Evolutionary conservation across 2,329 filamentous ascomycete genomes (phyloP).

Genomic region (Colletotrichum sidae): DNA sequence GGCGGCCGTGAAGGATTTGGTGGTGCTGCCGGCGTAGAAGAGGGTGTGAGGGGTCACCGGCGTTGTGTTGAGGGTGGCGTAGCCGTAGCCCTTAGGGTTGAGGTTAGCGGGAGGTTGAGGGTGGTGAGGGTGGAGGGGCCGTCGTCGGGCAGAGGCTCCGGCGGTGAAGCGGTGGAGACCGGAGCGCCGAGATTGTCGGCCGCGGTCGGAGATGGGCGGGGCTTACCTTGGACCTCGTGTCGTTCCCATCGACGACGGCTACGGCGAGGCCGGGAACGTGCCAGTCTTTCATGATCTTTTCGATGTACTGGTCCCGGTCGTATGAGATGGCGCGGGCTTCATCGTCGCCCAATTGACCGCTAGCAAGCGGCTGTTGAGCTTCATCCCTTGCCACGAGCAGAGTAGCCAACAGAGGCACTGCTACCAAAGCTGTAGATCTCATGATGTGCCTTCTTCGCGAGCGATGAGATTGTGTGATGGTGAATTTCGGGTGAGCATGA

Average conservation of each 20-base stretch:
- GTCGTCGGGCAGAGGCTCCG: neutral
- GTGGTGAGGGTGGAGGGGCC: neutral
- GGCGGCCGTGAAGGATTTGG: slow-evolving; percentile 66
- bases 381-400: neutral
- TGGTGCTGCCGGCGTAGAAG: slow-evolving; percentile 67
- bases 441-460: neutral
- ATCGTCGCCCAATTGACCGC: neutral
- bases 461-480: too few relatives aligned
- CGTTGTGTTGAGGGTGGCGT: slow-evolving; percentile 48
- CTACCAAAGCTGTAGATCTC: neutral
- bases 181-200: too few relatives aligned
- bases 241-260: slow-evolving; percentile 52
- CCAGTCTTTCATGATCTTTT: slow-evolving; percentile 48
- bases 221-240: slow-evolving; percentile 48
- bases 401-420: neutral
- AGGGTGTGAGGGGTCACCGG: slow-evolving; percentile 60
- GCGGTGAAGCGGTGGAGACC: neutral
- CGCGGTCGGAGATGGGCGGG: neutral
- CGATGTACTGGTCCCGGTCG: slow-evolving; percentile 34
- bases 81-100: slow-evolving; percentile 50
- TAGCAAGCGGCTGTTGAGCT: neutral
- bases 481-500: too few relatives aligned
- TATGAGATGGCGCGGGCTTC: neutral
- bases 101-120: neutral
- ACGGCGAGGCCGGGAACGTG: slow-evolving; percentile 56